Percentiles rank a stretch among this genome's conserved stretches.
Evolutionary conservation across 805 yeast genomes (phyloP).

Genomic region (Hemisphaericaspora nanyangensis): DNA sequence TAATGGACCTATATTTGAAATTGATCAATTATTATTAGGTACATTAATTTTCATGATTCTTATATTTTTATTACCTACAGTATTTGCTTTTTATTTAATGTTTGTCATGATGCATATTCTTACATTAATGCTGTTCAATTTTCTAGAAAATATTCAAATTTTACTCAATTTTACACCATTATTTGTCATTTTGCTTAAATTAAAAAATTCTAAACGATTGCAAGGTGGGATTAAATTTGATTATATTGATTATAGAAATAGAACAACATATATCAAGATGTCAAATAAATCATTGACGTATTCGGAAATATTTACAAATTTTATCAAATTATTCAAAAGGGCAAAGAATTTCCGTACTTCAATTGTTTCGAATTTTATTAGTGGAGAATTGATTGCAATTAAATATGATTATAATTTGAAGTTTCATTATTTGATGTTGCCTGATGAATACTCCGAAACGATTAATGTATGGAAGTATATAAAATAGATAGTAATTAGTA

Average conservation of each 20-base stretch:
- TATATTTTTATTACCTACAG: conserved; percentile 79
- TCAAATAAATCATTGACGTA: conserved; percentile 37
- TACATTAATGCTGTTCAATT: conserved; percentile 45
- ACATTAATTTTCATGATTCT: conserved; percentile 81
- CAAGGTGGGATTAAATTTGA: conserved; percentile 50
- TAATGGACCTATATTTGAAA: conserved; percentile 47
- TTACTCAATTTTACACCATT: conserved; percentile 80
- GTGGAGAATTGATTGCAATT: conserved; percentile 24
- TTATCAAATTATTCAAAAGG: conserved; percentile 23
- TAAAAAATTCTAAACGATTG: conserved; percentile 70
- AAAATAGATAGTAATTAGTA: neutral
- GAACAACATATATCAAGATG: conserved; percentile 24
- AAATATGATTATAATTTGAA: conserved; percentile 22
- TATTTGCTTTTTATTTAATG: conserved; percentile 73
- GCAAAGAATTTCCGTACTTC: conserved; percentile 25
- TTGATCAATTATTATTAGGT: conserved; percentile 85
- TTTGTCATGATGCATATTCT: conserved; percentile 61
- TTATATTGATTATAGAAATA: conserved; percentile 10
- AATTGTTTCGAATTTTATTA: conserved; percentile 19
- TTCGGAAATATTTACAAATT: conserved; percentile 32
- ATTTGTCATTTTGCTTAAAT: conserved; percentile 71
- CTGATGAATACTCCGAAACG: conserved; percentile 24
- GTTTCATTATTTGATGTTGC: conserved; percentile 34
- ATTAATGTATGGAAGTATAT: conserved; percentile 21
- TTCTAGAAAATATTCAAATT: conserved; percentile 58